Evolutionary conservation across 192 early-diverging fungal genomes (phyloP).

Genomic region (Gaertneriomyces semiglobifer): DNA sequence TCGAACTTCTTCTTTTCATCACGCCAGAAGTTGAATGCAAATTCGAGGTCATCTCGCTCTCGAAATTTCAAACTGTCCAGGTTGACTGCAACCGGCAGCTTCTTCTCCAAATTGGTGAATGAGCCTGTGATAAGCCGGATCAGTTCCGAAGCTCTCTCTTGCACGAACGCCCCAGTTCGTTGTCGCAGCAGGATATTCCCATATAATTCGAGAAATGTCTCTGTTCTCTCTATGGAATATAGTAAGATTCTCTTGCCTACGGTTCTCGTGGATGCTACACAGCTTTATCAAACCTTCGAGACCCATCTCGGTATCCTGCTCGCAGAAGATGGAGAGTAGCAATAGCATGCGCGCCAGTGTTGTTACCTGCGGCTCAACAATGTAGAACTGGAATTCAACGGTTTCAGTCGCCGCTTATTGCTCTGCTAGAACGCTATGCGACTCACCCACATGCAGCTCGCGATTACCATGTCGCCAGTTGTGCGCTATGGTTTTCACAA

Average conservation of each 20-base stretch:
- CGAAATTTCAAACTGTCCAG: slow-evolving; percentile 32
- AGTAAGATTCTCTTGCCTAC: slow-evolving; percentile 1
- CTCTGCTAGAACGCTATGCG: background rate
- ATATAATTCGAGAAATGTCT: slow-evolving; percentile 54
- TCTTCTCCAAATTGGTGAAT: slow-evolving; percentile 16
- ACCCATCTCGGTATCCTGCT: slow-evolving; percentile 20
- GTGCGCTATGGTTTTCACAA: slow-evolving; percentile 47
- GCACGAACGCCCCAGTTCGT: slow-evolving; percentile 29
- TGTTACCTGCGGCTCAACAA: slow-evolving; percentile 49
- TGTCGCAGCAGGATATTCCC: slow-evolving; percentile 47
- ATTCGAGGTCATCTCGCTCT: slow-evolving; percentile 57
- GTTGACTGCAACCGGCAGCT: background rate
- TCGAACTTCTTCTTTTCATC: slow-evolving; percentile 41
- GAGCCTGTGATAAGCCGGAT: slow-evolving; percentile 22
- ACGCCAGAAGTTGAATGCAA: slow-evolving; percentile 55
- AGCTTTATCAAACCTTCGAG: slow-evolving; percentile 8
- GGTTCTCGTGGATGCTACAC: slow-evolving; percentile 7
- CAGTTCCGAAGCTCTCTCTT: slow-evolving; percentile 8
- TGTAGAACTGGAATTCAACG: slow-evolving; percentile 41
- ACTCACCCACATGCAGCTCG: slow-evolving; percentile 2
- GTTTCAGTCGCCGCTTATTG: background rate
- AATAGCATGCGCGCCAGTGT: slow-evolving; percentile 46
- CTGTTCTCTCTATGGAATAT: slow-evolving; percentile 31
- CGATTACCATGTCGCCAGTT: slow-evolving; percentile 30
- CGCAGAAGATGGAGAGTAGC: slow-evolving; percentile 36